These are phyloP conservation scores for Pichia kluyveri DNA, from an alignment of 805 yeast genomes.

Conservation along the genomic window DNA sequence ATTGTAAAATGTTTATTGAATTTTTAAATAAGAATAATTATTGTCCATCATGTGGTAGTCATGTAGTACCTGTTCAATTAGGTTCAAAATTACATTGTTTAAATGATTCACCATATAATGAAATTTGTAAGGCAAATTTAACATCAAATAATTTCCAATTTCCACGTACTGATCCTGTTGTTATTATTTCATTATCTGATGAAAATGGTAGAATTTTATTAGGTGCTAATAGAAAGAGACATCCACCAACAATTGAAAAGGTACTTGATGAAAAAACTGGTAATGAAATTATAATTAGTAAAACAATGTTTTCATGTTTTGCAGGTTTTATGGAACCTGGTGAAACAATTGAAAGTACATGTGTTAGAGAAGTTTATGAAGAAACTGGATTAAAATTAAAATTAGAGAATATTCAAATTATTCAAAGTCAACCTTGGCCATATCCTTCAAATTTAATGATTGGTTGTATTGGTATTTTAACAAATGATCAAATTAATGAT, in stretches of 20 bases:
- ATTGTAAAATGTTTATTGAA: slow-evolving; percentile 76
- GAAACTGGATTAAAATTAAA: slow-evolving; percentile 72
- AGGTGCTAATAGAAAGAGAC: slow-evolving; percentile 51
- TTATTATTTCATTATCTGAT: slow-evolving; percentile 72
- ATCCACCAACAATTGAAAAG: slow-evolving; percentile 37
- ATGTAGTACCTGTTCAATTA: slow-evolving; percentile 52
- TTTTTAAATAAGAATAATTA: slow-evolving; percentile 68
- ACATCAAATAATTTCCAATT: slow-evolving; percentile 63
- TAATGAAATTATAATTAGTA: slow-evolving; percentile 25
- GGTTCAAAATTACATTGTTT: slow-evolving; percentile 57
- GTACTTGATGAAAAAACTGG: slow-evolving; percentile 39
- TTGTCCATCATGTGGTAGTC: slow-evolving; percentile 83
- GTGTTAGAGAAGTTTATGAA: slow-evolving; percentile 87
- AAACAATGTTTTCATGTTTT: slow-evolving; percentile 65
- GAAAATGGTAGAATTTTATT: slow-evolving; percentile 52
- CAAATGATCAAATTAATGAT: slow-evolving; percentile 57
- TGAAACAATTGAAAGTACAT: slow-evolving; percentile 84
- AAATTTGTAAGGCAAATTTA: slow-evolving; percentile 30
- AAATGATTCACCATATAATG: slow-evolving; percentile 19
- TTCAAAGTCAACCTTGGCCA: slow-evolving; percentile 94
- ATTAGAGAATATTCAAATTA: slow-evolving; percentile 46
- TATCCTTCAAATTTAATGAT: slow-evolving; percentile 90
- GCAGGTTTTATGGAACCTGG: slow-evolving; percentile 97
- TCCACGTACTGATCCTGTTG: slow-evolving; percentile 88
- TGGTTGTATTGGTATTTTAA: slow-evolving; percentile 81